These are phyloP conservation scores for Elongisporangium senticosum DNA, from an alignment of 352 stramenopile genomes.

Conservation along the genomic window DNA sequence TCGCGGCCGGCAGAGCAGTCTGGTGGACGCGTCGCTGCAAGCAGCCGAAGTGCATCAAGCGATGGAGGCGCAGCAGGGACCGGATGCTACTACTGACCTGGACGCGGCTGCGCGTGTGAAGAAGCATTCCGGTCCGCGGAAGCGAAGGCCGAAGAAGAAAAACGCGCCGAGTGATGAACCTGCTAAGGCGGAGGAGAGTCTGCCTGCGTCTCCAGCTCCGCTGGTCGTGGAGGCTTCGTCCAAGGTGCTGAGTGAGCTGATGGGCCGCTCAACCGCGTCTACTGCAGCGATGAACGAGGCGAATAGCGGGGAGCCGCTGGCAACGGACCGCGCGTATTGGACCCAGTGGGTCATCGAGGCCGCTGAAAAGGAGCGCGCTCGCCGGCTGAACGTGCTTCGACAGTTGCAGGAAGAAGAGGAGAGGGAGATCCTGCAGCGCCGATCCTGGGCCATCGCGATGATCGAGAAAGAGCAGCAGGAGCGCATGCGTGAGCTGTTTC, in stretches of 20 bases:
- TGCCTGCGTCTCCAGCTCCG: too few species aligned
- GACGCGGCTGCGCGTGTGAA: conserved; percentile 18
- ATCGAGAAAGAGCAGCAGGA: conserved; percentile 82
- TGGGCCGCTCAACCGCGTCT: too few species aligned
- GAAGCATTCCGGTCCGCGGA: conserved; percentile 51
- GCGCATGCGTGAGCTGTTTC: conserved; percentile 78
- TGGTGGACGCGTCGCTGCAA: conserved; percentile 7
- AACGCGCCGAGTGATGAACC: too few species aligned
- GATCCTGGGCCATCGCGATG: conserved; percentile 66
- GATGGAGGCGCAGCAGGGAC: background rate
- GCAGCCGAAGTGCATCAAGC: conserved; percentile 10
- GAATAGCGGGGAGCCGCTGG: too few species aligned
- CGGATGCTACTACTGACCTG: background rate
- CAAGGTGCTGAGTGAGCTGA: too few species aligned
- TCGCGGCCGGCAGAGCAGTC: conserved; percentile 12
- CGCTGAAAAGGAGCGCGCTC: conserved; percentile 66
- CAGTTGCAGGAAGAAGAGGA: conserved; percentile 77
- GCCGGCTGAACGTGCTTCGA: conserved; percentile 55
- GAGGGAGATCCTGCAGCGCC: conserved; percentile 51
- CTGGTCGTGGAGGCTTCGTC: too few species aligned
- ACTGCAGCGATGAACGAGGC: too few species aligned
- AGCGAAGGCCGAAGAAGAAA: conserved; percentile 65
- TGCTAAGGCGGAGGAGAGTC: too few species aligned
- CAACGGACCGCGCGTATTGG: conserved; percentile 63
- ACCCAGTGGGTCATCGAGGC: conserved; percentile 77